phyloP scores from a whole-genome alignment of 345 rosid species.

The Turritis glabra region DNA sequence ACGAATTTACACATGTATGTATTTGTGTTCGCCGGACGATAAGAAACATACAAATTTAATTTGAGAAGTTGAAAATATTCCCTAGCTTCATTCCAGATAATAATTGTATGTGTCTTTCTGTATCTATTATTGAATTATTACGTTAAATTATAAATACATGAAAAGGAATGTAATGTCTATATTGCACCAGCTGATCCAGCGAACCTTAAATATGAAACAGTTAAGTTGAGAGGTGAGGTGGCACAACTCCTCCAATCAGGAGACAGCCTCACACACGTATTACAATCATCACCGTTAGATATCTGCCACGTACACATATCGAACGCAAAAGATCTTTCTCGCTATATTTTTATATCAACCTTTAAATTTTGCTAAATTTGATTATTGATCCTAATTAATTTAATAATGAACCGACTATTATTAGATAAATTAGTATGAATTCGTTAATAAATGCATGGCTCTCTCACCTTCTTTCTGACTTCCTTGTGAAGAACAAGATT shows the following conservation, averaged over 20 bases:
- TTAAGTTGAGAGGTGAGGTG: constrained; percentile 3
- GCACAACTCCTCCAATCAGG: constrained; percentile 28
- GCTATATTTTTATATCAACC: background rate
- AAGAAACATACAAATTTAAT: background rate
- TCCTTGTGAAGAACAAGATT: background rate
- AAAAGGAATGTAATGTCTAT: background rate
- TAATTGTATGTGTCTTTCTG: background rate
- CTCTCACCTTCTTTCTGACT: constrained; percentile 23
- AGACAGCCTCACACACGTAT: constrained; percentile 21
- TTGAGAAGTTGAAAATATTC: constrained; percentile 10
- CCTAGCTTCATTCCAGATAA: constrained; percentile 9
- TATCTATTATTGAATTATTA: background rate
- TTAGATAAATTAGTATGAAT: constrained; percentile 12
- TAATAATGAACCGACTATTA: background rate
- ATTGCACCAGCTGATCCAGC: constrained; percentile 11
- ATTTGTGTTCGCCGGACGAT: background rate
- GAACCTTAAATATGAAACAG: constrained; percentile 29
- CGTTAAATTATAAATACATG: constrained; percentile 2
- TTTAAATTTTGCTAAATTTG: constrained; percentile 10
- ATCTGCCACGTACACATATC: background rate
- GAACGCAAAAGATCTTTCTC: background rate
- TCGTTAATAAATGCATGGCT: constrained; percentile 10
- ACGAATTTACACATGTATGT: background rate
- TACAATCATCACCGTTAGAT: background rate
- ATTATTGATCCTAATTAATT: background rate